These are phyloP conservation scores for barrel medic (Medicago truncatula) DNA, from an alignment of 306 rosid genomes.

Conservation along the genomic window DNA sequence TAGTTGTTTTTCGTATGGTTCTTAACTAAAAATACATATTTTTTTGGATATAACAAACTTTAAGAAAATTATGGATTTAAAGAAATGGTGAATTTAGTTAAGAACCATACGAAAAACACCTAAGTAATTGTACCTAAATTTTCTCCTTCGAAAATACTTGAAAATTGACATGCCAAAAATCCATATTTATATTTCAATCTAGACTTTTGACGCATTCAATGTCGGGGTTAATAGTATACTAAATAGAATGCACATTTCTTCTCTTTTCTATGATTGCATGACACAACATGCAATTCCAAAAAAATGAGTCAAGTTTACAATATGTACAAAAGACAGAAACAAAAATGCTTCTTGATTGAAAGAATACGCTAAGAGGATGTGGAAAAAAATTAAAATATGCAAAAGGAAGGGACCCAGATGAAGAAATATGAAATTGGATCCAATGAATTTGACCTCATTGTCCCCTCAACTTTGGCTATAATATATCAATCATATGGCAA, in stretches of 20 bases:
- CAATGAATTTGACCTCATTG: constrained; percentile 40
- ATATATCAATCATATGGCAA: constrained; percentile 38
- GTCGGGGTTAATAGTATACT: not conserved
- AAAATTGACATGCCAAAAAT: too few species aligned
- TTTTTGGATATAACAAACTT: too few species aligned
- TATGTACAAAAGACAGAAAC: not conserved
- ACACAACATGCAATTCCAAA: not conserved
- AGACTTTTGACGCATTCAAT: too few species aligned
- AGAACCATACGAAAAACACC: too few species aligned
- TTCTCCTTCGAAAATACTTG: too few species aligned
- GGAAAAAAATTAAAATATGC: constrained; percentile 21
- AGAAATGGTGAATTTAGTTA: too few species aligned
- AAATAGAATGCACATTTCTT: not conserved
- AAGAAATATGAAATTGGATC: constrained; percentile 42
- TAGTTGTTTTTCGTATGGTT: too few species aligned
- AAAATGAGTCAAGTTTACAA: not conserved
- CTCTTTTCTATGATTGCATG: not conserved
- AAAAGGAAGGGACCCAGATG: constrained; percentile 44
- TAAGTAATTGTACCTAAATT: too few species aligned
- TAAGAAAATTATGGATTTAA: too few species aligned
- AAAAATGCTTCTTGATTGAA: constrained; percentile 27
- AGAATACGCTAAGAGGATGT: constrained; percentile 36
- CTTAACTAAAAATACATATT: too few species aligned
- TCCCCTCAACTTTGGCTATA: constrained; percentile 35
- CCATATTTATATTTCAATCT: too few species aligned